Base-by-base conservation (phyloP, 805 yeast species). In the Starmerella bacillaris region DNA sequence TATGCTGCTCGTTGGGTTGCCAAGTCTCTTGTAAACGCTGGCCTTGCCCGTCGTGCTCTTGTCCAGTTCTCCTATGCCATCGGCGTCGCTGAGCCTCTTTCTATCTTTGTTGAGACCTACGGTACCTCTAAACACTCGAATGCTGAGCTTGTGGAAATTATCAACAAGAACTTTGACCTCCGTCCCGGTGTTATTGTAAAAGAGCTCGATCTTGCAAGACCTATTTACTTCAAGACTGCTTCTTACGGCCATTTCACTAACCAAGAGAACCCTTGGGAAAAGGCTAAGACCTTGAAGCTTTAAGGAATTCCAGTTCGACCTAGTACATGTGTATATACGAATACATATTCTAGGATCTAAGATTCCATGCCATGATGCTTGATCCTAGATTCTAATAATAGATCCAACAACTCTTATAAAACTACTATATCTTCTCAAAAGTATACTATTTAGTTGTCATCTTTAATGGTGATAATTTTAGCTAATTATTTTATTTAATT, bases 1-100 rank as follows among this genome's bases (percentile, higher is more conserved):
- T 89, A 89, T 61, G 95, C 98, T 56, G 98, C 98, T 54, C 83
- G 98, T 71, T 89, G 98, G 98, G 95, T 89, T 54, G 98, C 98
- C 61, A 89, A 89, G 71, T 89, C 98, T 37, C 73, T 89, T 54
- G 92, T 89, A 48, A 67, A 71, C 53, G 95, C 98, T 47, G 86
- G 89, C 51, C 71, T 89, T 55, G 93, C 94, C 55, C 79, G 78
- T 68, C 83, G 99, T 71, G 92, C 84, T 46, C 72, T 89, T 54
- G 99, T 89, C 44, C 98, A 89, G 70, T 83, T 83, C 69, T 86
- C 98, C 33, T 89, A 89, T 64, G 99, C 99, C 59, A 89, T 89
- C 60, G 99, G 99, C 79, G 95, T 89, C 54, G 96, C 99, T 53
- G 96, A 89, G 68, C 99, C 99, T 57, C 74, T 89, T 60, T 82